Conservation (phyloP, 116 monocot genomes). For the Dioscorea cayenensis region DNA sequence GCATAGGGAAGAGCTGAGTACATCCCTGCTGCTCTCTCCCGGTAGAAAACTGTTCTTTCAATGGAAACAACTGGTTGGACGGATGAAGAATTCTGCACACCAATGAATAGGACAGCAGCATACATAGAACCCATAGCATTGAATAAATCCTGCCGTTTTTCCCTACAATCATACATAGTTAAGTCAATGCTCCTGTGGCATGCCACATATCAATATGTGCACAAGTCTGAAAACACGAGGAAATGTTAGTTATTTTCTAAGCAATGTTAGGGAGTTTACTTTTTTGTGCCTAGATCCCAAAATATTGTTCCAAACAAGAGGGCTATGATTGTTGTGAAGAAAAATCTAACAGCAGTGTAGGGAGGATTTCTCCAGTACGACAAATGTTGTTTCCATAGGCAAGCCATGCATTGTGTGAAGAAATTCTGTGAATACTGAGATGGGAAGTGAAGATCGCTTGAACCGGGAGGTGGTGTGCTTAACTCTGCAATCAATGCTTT, state of each 20-base stretch:
- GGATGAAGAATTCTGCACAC: conserved; percentile 54
- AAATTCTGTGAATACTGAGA: conserved; percentile 47
- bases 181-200: neutral
- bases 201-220: neutral
- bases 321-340: conserved; percentile 60
- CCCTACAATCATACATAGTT: conserved; percentile 17
- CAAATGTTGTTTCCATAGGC: conserved; percentile 68
- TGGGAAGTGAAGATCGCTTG: conserved; percentile 50
- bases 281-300: conserved; percentile 56
- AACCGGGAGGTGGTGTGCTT: conserved; percentile 38
- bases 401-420: conserved; percentile 45
- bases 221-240: neutral
- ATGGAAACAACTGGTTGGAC: conserved; percentile 72
- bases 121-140: conserved; percentile 75
- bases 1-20: conserved; percentile 86
- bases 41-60: conserved; percentile 80
- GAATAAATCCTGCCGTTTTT: conserved; percentile 52
- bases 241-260: neutral
- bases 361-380: conserved; percentile 78
- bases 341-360: conserved; percentile 52
- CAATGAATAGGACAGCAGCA: conserved; percentile 59
- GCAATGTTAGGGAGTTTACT: conserved; percentile 14
- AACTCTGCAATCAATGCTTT: conserved; percentile 58
- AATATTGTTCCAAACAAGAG: conserved; percentile 63
- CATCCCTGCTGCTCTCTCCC: conserved; percentile 86